Evolutionary conservation across 2,329 filamentous ascomycete genomes (phyloP).

Genomic region (Cordyceps sp.): DNA sequence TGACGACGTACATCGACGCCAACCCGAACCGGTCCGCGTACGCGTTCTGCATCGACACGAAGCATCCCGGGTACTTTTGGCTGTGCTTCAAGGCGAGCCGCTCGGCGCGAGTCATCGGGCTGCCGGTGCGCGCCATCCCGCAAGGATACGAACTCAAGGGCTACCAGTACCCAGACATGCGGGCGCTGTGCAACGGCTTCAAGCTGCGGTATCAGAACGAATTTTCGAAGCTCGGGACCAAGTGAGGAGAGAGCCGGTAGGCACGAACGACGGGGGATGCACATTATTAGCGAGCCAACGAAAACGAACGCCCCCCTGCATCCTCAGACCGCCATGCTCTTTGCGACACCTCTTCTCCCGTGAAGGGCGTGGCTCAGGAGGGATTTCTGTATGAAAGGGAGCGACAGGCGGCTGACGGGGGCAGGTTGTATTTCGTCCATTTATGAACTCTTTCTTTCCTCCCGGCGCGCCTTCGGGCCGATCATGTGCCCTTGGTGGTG

Average conservation of each 20-base stretch:
- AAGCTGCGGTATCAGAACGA: slow-evolving; percentile 61
- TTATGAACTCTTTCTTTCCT: too few relatives aligned
- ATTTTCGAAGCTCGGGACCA: slow-evolving; percentile 41
- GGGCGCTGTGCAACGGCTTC: slow-evolving; percentile 90
- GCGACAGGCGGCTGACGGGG: too few relatives aligned
- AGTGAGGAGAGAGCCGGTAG: slow-evolving; percentile 7
- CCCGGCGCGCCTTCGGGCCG: too few relatives aligned
- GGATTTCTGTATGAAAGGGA: too few relatives aligned
- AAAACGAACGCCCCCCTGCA: too few relatives aligned
- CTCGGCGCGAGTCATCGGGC: slow-evolving; percentile 53
- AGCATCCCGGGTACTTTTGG: slow-evolving; percentile 86
- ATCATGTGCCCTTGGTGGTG: too few relatives aligned
- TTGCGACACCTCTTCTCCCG: too few relatives aligned
- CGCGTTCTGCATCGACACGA: slow-evolving; percentile 85
- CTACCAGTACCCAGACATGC: slow-evolving; percentile 85
- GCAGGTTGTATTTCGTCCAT: too few relatives aligned
- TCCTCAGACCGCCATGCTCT: too few relatives aligned
- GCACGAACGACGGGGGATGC: neutral
- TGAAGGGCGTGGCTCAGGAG: too few relatives aligned
- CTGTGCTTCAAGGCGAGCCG: slow-evolving; percentile 90
- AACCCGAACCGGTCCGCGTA: slow-evolving; percentile 91
- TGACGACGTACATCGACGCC: slow-evolving; percentile 88
- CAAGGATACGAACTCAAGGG: slow-evolving; percentile 85
- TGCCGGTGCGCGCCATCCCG: slow-evolving; percentile 81
- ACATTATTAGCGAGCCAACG: neutral